Evolutionary conservation across 306 rosid genomes (phyloP), one percentile per base, ranked within the genome.

Genomic region (Dryas alaskensis): DNA sequence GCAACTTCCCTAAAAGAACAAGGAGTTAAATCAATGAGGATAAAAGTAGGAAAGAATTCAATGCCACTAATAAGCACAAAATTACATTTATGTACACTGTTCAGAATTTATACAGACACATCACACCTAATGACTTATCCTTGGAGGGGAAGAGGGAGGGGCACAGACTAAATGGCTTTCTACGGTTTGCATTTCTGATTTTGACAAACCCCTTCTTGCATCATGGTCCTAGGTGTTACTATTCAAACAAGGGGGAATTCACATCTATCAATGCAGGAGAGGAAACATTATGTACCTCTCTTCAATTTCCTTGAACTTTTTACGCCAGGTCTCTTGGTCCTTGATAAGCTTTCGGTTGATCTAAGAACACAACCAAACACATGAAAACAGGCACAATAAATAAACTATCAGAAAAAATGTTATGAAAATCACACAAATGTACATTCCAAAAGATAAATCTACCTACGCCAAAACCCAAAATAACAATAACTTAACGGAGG

Each of bases 311-410:
- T 92, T 88, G 78, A 77, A 80, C 78, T 85, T 89, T 19, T 74
- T 79, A 46, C 90, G 72, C 88, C 80, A 84, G 50, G 58, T 62
- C 76, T 89, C 89, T 90, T 92, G 96, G 80, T 82, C 86, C 90
- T 90, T 84, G 61, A 94, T 89, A 81, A 92, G 89, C 58, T 79
- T 84, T 57, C 80, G 84, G 71, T 94, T 90, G 55, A 86, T 60
- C 96, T 94, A 79, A 48, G 67, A 69, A 65, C 70, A 80, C 73
- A 78, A 76, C 55, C 60, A 79, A 67, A 70, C 42, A 14, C 67
- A 72, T 39, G 14, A 16, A 70, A 59, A 37, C 51, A 78, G 39
- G 31, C 27, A 11, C 53, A 12, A n/a, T 7, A 45, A 60, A 25
- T 37, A 81, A 44, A 67, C 58, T 51, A 54, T 70, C 54, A 37